phyloP scores from a whole-genome alignment of 2,329 filamentous ascomycete genomes.

The Zymoseptoria pseudotritici region DNA sequence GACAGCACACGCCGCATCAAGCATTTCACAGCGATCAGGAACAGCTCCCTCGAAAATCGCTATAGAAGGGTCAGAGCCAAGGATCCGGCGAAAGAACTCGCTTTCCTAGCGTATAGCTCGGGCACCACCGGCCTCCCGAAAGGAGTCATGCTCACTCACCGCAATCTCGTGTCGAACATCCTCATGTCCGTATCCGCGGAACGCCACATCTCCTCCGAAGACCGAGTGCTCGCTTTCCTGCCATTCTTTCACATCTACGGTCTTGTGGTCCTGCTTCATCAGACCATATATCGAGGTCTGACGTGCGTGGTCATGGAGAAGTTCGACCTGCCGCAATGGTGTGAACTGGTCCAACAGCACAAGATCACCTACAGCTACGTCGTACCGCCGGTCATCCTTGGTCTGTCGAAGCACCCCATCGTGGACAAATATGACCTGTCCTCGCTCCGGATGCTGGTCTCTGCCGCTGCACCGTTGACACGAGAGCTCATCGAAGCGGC shows the following conservation, averaged over 20 bases:
- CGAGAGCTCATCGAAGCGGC: conserved; percentile 69
- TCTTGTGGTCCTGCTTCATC: conserved; percentile 63
- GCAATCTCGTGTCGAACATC: conserved; percentile 70
- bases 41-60: background rate
- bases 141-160: conserved; percentile 78
- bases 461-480: conserved; percentile 75
- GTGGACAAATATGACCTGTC: conserved; percentile 74
- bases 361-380: conserved; percentile 71
- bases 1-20: conserved; percentile 53
- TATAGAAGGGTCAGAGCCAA: conserved; percentile 27
- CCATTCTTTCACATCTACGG: conserved; percentile 91
- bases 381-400: conserved; percentile 74
- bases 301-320: conserved; percentile 63
- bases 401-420: conserved; percentile 67
- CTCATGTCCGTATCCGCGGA: conserved; percentile 30
- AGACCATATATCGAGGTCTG: conserved; percentile 57
- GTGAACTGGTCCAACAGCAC: conserved; percentile 66
- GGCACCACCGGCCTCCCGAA: conserved; percentile 88
- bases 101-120: conserved; percentile 79
- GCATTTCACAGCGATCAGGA: conserved; percentile 52
- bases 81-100: conserved; percentile 58
- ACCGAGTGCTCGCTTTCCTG: conserved; percentile 67
- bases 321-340: conserved; percentile 75
- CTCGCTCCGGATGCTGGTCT: conserved; percentile 73
- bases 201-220: conserved; percentile 50